Percentiles rank a stretch among this genome's conserved stretches.
These are phyloP conservation scores for Moelleriella libera DNA, from an alignment of 2,329 filamentous ascomycete species.

Conservation along the genomic window DNA sequence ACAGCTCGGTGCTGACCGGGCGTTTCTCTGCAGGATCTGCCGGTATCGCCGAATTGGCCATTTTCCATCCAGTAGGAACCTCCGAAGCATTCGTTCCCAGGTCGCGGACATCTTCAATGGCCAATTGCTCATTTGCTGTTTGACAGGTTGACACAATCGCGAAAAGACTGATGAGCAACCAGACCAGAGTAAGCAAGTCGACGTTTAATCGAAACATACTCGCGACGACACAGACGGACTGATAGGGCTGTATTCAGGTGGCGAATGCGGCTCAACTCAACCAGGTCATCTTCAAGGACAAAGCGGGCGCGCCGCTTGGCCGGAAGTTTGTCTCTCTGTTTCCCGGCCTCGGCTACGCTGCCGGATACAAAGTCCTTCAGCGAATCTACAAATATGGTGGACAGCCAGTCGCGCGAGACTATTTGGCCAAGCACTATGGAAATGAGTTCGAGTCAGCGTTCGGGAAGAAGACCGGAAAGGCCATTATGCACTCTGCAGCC, in stretches of 20 bases:
- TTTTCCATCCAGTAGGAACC: constrained; percentile 71
- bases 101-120: too few relatives aligned
- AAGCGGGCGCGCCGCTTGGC: constrained; percentile 53
- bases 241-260: constrained; percentile 12
- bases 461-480: constrained; percentile 94
- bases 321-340: constrained; percentile 91
- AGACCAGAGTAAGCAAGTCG: constrained; percentile 41
- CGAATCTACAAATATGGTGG: constrained; percentile 98
- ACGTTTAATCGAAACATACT: not conserved
- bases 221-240: not conserved
- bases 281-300: constrained; percentile 85
- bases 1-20: constrained; percentile 6
- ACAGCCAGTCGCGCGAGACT: constrained; percentile 89
- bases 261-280: constrained; percentile 50
- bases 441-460: constrained; percentile 77
- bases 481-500: constrained; percentile 92
- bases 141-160: constrained; percentile 90
- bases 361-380: constrained; percentile 95
- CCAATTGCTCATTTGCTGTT: not conserved
- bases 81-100: constrained; percentile 2
- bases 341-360: constrained; percentile 91
- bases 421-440: constrained; percentile 65
- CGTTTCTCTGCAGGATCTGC: constrained; percentile 52
- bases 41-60: constrained; percentile 81
- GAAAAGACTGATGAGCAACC: constrained; percentile 98